Base-by-base conservation (phyloP, 257 asterid species). In the Solanum chiquidenum region DNA sequence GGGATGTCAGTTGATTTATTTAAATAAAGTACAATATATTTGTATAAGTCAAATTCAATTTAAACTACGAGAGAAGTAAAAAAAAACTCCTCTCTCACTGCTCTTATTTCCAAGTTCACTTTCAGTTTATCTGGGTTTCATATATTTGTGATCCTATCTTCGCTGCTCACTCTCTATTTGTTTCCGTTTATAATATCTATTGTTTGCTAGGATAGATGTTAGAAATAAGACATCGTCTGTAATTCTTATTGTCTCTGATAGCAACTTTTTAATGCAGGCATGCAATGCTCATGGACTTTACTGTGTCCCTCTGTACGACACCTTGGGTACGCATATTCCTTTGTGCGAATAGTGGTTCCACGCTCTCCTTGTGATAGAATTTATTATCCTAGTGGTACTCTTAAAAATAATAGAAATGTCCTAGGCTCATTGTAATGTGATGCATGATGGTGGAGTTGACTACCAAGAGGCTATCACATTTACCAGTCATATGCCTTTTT, bases 201-300 rank as follows among this genome's bases (percentile, higher is more conserved):
- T 14, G 83, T 29, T 69, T 71, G 7, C 34, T 33, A 4, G 68
- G 21, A 0, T 31, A 83, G 12, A 29, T 86, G 83, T 88, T 29
- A 62, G 83, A 74, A 52, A 38, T 69, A 12, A 23, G 49, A 25
- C 60, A 42, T 55, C 7, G 9, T 44, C 4, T 58, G 42, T 58
- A 69, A 16, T 86, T n/a, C 33, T 40, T 40, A 86, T 83, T 58
- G 88, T 31, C 68, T 84, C 83, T 92, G 88, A 92, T 85, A 49
- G 40, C 52, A 52, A 87, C 38, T 49, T 87, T 88, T 38, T 90
- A 66, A 71, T 93, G 95, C 95, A 97, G 99, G 99, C 99, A 20
- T 97, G 99, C 86, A 97, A 97, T 92, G 98, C 98, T 90, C 99
- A 95, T 88, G 99, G 98, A 62, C 95, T 97, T 52, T 92, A 92